These are phyloP conservation scores for Vanderwaltozyma verrucispora DNA, from an alignment of 805 yeast species.

Conservation along the genomic window DNA sequence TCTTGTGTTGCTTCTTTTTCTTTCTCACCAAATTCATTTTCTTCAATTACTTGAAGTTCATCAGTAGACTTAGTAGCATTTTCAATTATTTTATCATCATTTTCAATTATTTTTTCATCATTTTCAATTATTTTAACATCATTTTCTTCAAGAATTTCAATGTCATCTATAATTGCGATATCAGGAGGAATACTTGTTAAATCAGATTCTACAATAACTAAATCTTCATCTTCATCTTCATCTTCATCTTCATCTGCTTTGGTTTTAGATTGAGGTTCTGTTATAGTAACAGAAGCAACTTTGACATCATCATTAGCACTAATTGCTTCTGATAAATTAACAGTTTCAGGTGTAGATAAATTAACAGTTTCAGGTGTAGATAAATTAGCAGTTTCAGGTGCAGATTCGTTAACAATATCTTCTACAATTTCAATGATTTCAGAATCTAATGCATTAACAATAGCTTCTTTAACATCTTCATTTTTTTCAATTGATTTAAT, in stretches of 20 bases:
- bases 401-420: conserved; percentile 3
- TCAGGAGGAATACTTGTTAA: background rate
- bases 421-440: conserved; percentile 1
- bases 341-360: no score
- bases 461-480: background rate
- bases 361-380: no score
- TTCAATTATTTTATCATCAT: background rate
- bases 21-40: conserved; percentile 1
- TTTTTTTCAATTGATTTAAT: conserved; percentile 2
- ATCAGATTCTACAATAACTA: no score
- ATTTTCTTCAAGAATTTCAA: background rate
- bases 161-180: background rate
- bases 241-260: no score
- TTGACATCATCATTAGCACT: no score
- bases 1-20: conserved; percentile 34
- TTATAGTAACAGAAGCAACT: no score
- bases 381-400: no score
- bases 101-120: background rate
- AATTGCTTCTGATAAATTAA: no score
- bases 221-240: no score
- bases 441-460: background rate
- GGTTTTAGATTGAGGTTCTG: no score
- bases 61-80: background rate
- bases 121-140: background rate
- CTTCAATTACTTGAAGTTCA: background rate